Percentiles rank a stretch among this genome's conserved stretches.
Evolutionary conservation across 495 filamentous ascomycete genomes (phyloP).

Genomic region (Recurvomyces mirabilis): DNA sequence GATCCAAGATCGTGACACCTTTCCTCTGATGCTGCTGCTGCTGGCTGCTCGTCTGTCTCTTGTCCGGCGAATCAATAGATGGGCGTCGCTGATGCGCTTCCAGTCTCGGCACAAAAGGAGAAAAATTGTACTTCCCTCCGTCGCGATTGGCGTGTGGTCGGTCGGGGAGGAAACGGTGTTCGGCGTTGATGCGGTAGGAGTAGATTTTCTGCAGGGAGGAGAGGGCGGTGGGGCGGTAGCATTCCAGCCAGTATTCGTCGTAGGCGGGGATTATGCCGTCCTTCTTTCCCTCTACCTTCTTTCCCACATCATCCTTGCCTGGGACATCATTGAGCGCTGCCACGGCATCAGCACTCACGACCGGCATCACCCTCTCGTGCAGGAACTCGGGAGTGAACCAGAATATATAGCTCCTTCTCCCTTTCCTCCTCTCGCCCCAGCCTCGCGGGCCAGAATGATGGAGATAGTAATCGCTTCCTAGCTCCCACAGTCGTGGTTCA

Average conservation of each 20-base stretch:
- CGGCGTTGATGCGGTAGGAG: conserved; percentile 79
- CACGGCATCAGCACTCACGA: no score
- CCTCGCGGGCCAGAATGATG: conserved; percentile 74
- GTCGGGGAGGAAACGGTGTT: conserved; percentile 66
- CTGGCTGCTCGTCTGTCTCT: conserved; percentile 26
- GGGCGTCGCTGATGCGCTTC: conserved; percentile 28
- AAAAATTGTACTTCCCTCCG: conserved; percentile 54
- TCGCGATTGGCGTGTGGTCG: conserved; percentile 46
- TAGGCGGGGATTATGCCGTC: conserved; percentile 45
- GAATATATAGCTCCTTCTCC: conserved; percentile 58
- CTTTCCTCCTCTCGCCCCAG: conserved; percentile 55
- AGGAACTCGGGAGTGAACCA: conserved; percentile 82
- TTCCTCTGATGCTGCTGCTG: no score
- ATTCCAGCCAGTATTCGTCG: conserved; percentile 98
- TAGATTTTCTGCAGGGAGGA: conserved; percentile 85
- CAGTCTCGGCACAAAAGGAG: conserved; percentile 49
- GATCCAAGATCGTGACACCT: conserved; percentile 50
- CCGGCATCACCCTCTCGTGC: no score
- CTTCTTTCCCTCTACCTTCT: no score
- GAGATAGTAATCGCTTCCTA: conserved; percentile 90
- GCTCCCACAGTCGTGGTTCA: conserved; percentile 94
- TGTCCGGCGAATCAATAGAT: conserved; percentile 27
- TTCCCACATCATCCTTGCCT: no score
- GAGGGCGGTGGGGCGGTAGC: conserved; percentile 76
- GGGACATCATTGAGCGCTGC: no score